phyloP scores from a whole-genome alignment of 441 rosid species.

The Croton laevigatus region DNA sequence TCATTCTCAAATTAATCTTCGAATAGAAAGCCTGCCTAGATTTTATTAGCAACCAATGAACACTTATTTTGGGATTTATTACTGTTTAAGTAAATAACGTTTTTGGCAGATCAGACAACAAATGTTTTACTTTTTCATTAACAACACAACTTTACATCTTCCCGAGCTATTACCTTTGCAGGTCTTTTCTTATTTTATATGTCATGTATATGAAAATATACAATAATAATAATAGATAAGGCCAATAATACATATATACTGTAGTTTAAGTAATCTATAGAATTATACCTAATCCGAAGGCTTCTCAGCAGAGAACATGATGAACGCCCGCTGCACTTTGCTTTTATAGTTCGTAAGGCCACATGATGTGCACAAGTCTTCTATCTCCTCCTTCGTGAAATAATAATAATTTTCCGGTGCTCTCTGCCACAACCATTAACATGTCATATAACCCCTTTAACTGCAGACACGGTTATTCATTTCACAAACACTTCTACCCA shows the following conservation, averaged over 20 bases:
- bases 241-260: slow-evolving; percentile 16
- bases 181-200: slow-evolving; percentile 9
- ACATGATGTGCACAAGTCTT: slow-evolving; percentile 72
- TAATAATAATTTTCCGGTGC: slow-evolving; percentile 44
- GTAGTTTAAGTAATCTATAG: slow-evolving; percentile 16
- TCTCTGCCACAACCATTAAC: slow-evolving; percentile 41
- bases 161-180: slow-evolving; percentile 23
- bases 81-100: slow-evolving; percentile 12
- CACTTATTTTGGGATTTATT: slow-evolving; percentile 5
- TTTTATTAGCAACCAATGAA: slow-evolving; percentile 12
- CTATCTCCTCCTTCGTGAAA: slow-evolving; percentile 71
- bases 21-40: slow-evolving; percentile 13
- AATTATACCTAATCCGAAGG: slow-evolving; percentile 40
- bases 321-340: slow-evolving; percentile 62
- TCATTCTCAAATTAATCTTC: slow-evolving; percentile 15
- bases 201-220: slow-evolving; percentile 12
- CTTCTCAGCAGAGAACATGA: slow-evolving; percentile 87
- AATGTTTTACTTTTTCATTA: slow-evolving; percentile 4
- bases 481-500: neutral
- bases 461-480: neutral
- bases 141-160: slow-evolving; percentile 21
- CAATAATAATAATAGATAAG: slow-evolving; percentile 7
- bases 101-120: slow-evolving; percentile 20
- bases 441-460: neutral
- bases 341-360: slow-evolving; percentile 69